Percentiles rank a stretch among this genome's conserved stretches.
Conservation (phyloP, 139 green algal species). For the Closterium sp. region DNA sequence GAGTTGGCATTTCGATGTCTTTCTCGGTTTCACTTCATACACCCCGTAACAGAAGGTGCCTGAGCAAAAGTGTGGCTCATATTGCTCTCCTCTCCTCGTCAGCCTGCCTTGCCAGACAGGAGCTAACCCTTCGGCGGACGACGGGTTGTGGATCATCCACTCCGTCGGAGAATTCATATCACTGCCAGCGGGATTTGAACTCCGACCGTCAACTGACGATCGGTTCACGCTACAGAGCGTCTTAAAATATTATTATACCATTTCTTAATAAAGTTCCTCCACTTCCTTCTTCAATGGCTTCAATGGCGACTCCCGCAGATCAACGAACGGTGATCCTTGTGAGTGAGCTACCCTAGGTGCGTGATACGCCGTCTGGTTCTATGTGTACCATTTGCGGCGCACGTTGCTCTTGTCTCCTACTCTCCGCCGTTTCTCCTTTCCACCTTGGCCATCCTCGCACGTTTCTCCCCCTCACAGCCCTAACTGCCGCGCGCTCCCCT, state of each 20-base stretch:
- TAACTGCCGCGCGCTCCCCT: no score
- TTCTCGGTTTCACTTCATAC: no score
- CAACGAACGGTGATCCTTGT: background rate
- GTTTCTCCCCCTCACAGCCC: no score
- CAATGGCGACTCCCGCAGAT: background rate
- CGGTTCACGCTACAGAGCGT: no score
- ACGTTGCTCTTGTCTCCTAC: background rate
- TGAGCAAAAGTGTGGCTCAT: no score
- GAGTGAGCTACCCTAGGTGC: background rate
- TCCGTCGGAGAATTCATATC: background rate
- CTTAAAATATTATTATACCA: no score
- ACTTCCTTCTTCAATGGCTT: background rate
- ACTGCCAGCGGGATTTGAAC: background rate
- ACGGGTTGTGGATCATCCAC: background rate
- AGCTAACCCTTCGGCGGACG: background rate
- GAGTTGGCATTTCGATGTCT: no score
- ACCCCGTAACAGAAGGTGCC: no score
- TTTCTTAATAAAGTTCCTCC: no score
- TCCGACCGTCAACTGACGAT: background rate
- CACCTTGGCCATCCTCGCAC: background rate
- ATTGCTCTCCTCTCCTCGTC: no score
- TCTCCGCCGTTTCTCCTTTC: background rate
- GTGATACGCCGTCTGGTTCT: background rate
- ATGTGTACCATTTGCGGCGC: background rate
- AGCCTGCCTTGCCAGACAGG: no score